Percentiles rank a stretch among this genome's conserved stretches.
phyloP scores from a whole-genome alignment of 306 rosid species.

The Mimosa bimucronata region DNA sequence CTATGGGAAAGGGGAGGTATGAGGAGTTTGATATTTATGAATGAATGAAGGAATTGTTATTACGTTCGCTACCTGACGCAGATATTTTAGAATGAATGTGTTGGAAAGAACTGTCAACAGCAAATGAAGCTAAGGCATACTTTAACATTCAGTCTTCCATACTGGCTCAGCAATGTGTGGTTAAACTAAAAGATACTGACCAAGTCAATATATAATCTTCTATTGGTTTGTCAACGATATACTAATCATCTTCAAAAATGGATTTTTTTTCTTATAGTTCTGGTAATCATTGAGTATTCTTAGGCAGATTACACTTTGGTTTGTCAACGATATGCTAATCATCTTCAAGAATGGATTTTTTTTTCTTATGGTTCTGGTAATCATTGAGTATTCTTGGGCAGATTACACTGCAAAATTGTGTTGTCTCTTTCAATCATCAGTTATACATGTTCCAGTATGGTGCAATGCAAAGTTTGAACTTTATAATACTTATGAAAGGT shows the following conservation, averaged over 20 bases:
- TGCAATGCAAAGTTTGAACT: constrained; percentile 21
- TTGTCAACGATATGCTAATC: neutral
- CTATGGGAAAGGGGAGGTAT: constrained; percentile 93
- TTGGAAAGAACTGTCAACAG: neutral
- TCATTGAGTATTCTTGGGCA: constrained; percentile 15
- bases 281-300: constrained; percentile 16
- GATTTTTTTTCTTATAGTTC: neutral
- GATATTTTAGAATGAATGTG: neutral
- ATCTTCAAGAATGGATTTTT: neutral
- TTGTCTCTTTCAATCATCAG: constrained; percentile 23
- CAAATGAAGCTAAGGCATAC: constrained; percentile 12
- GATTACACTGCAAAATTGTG: constrained; percentile 21
- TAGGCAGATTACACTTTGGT: constrained; percentile 9
- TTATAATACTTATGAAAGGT: constrained; percentile 19
- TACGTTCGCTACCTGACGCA: neutral
- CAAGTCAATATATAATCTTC: neutral
- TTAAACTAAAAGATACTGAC: constrained; percentile 28
- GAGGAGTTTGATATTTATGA: constrained; percentile 14
- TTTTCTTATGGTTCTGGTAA: constrained; percentile 7
- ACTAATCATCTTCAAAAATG: neutral
- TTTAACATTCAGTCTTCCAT: constrained; percentile 19
- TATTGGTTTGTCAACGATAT: neutral
- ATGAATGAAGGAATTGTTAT: neutral
- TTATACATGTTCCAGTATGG: constrained; percentile 9
- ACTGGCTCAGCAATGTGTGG: constrained; percentile 1